Conservation (phyloP, 2,329 filamentous ascomycete genomes). For the Pyrenochaeta sp. region DNA sequence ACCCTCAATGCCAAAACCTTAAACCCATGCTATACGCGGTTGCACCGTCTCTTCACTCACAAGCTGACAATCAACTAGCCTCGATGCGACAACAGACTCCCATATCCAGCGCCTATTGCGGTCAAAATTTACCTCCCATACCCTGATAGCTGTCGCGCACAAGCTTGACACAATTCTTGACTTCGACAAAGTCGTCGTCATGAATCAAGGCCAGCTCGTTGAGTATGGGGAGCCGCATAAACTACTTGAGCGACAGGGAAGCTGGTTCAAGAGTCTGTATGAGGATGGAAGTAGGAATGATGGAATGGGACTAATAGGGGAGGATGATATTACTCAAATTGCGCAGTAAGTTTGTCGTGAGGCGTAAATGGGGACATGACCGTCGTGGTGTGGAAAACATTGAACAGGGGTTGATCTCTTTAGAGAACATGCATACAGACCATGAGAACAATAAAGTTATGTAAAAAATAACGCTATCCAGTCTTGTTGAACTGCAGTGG, state of each 20-base stretch:
- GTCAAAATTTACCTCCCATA: slow-evolving; percentile 63
- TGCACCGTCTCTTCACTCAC: no score
- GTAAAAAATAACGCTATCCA: no score
- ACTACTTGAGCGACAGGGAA: slow-evolving; percentile 38
- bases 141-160: slow-evolving; percentile 67
- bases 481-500: no score
- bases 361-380: no score
- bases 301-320: neutral
- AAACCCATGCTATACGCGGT: no score
- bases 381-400: no score
- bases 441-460: no score
- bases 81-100: slow-evolving; percentile 66
- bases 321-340: slow-evolving; percentile 2
- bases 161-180: slow-evolving; percentile 65
- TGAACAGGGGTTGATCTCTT: neutral
- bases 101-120: slow-evolving; percentile 66
- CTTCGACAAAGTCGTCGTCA: slow-evolving; percentile 62
- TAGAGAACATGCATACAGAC: no score
- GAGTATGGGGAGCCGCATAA: slow-evolving; percentile 51
- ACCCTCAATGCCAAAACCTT: no score
- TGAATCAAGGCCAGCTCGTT: slow-evolving; percentile 59
- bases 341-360: no score
- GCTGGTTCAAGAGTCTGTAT: slow-evolving; percentile 44
- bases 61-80: slow-evolving; percentile 42
- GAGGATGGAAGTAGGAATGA: slow-evolving; percentile 23